phyloP scores from a whole-genome alignment of 2,329 filamentous ascomycete genomes.

The Trematosphaeria pertusa region DNA sequence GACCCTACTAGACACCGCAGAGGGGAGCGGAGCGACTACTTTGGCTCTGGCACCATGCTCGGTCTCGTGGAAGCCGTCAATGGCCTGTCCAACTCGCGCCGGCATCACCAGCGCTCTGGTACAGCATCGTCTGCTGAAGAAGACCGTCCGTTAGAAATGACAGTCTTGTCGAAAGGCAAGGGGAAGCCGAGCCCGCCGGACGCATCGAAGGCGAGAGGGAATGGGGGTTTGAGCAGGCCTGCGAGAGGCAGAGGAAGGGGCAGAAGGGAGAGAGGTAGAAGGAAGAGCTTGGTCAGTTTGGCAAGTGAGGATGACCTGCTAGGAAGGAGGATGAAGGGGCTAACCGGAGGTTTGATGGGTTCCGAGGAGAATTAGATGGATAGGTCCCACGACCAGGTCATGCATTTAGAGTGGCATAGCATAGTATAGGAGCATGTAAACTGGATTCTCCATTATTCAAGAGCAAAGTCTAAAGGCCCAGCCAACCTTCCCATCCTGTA shows the following conservation, averaged over 20 bases:
- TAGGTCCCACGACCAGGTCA: too few species aligned
- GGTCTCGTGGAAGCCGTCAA: conserved; percentile 80
- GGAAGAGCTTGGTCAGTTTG: conserved; percentile 54
- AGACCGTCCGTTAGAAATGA: conserved; percentile 83
- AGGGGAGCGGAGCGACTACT: conserved; percentile 79
- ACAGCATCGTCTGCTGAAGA: conserved; percentile 78
- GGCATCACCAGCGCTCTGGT: conserved; percentile 56
- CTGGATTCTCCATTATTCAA: too few species aligned
- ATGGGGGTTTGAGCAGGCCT: neutral
- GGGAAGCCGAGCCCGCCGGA: conserved; percentile 24
- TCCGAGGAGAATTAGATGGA: conserved; percentile 8
- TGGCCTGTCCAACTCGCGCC: conserved; percentile 49
- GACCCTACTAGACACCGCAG: conserved; percentile 7
- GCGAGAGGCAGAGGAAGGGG: conserved; percentile 30
- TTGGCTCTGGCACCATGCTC: conserved; percentile 65
- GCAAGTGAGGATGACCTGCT: conserved; percentile 58
- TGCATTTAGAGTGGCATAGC: too few species aligned
- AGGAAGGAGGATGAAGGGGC: conserved; percentile 55
- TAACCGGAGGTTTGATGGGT: conserved; percentile 52
- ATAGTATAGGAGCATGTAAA: too few species aligned
- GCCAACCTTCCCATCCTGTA: too few species aligned
- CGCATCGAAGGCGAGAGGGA: conserved; percentile 19
- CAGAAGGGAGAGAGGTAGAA: conserved; percentile 35
- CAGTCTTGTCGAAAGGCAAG: conserved; percentile 42
- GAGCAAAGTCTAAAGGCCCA: too few species aligned